Evolutionary conservation across 2,329 filamentous ascomycete species (phyloP), one percentile per base, ranked within the genome.

Genomic region (Fusarium sp.): DNA sequence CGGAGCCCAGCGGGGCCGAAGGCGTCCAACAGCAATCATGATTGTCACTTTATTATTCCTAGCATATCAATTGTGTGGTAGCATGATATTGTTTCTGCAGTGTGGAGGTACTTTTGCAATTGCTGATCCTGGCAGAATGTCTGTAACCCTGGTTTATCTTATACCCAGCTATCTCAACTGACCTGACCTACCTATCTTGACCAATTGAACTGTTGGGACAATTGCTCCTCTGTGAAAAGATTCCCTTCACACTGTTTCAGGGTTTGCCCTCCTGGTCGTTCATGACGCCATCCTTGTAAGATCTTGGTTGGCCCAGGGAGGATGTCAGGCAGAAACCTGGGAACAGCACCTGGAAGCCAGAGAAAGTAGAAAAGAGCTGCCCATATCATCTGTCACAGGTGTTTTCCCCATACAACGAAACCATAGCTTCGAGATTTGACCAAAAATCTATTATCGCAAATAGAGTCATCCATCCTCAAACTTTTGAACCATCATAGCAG

Each of bases 1-100:
- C 60, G 56, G 69, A 40, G 37, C 64, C 48, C 60, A 52, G 69
- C 52, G 69, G 64, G 64, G 69, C 69, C 56, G 46, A 45, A 41
- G 66, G 59, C 38, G n/a, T 33, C 7, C 23, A 26, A 37, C 41
- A 45, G 26, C 32, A 44, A 54, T 17, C 32, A 50, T 56, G 30
- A 53, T 53, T 53, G 15, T 45, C 63, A 50, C 33, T 30, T 14
- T 40, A 38, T 46, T n/a, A 13, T 38, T 26, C 53, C 26, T 27
- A 48, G 40, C 30, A 46, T 46, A 32, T 40, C 4, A 32, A 38
- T 40, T 57, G 26, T 57, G 45, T 52, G 18, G 33, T 35, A 11
- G 17, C 18, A 20, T 41, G 40, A 15, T 41, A 14, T n/a, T 14
- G n/a, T 40, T 18, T 38, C 30, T 35, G 20, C 30, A 57, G 40